Conservation (phyloP, 2,329 filamentous ascomycete genomes). For the Pestalotiopsis sp. region DNA sequence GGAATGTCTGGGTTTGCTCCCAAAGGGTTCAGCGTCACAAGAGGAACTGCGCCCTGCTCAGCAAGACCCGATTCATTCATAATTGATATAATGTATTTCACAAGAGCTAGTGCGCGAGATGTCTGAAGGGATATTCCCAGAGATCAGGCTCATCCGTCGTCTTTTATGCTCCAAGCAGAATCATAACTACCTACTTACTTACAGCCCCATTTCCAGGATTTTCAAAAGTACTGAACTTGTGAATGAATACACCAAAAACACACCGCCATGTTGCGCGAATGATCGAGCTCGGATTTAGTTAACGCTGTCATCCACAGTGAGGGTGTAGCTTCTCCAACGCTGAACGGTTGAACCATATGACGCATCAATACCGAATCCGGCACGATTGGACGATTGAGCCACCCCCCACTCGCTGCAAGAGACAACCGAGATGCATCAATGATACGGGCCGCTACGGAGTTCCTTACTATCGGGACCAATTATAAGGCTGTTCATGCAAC, state of each 20-base stretch:
- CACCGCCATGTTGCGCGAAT: background rate
- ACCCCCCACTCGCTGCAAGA: background rate
- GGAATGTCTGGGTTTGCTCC: too few species aligned
- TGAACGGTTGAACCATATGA: background rate
- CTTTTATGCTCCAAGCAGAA: too few species aligned
- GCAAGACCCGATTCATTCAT: background rate
- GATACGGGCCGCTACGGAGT: background rate
- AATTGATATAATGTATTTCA: too few species aligned
- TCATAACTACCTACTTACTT: too few species aligned
- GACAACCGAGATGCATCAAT: background rate
- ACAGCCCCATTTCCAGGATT: background rate
- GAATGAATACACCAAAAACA: background rate
- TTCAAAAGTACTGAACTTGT: background rate
- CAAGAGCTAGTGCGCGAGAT: too few species aligned
- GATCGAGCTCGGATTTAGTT: background rate
- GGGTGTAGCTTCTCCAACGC: background rate
- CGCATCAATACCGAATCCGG: background rate
- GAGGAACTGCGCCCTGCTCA: background rate
- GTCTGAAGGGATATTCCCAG: too few species aligned
- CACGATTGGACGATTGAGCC: background rate
- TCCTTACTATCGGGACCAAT: background rate
- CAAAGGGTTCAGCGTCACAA: too few species aligned
- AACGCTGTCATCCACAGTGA: background rate
- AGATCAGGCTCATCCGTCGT: too few species aligned
- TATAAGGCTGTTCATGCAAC: background rate